Evolutionary conservation across 1,139 yeast species (phyloP), one percentile per base, ranked within the genome.

Genomic region (Protomyces lactucae-debilis): DNA sequence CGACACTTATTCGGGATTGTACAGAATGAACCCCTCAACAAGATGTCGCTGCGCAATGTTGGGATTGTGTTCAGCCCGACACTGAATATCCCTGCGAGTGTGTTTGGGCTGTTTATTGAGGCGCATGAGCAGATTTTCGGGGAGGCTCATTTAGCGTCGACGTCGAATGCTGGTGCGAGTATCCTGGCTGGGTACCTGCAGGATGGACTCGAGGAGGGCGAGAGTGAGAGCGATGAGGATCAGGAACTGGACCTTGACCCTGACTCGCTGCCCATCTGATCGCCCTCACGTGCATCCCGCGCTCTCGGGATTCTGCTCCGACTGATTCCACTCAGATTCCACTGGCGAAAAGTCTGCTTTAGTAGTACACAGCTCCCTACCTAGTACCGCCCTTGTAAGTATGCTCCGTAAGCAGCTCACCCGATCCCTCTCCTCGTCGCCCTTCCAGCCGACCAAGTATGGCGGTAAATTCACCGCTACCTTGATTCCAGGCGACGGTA

Each of bases 401-500:
- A 59, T 59, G 63, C 39, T 59, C 43, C 63, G 63, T 16, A 59
- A 55, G 52, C 56, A 59, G 45, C 52, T 59, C 52, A 59, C 57
- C 12, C 63, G 54, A 51, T 39, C 45, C 32, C 43, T 36, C 78
- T 83, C 68, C 80, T 85, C 66, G 89, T 36, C 43, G 12, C 75
- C 85, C 68, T 83, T 83, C 68, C 80, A 87, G 73, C 96, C 96
- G 73, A 88, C 88, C 82, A 88, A 90, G 80, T 91, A 90, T 79
- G 98, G 98, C 72, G 96, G 97, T 69, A 87, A 86, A 76, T 92
- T 84, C 82, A 70, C 72, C n/a, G 72, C 70, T 32, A 70, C 72
- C 6, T 55, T 93, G 76, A 87, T 93, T 73, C 98, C 98, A 69
- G 93, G 86, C 73, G 99, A 93, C 76, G 99, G 99, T 84, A 87